Base-by-base conservation (phyloP, 352 stramenopile genomes). In the Globisporangium carolinianum region DNA sequence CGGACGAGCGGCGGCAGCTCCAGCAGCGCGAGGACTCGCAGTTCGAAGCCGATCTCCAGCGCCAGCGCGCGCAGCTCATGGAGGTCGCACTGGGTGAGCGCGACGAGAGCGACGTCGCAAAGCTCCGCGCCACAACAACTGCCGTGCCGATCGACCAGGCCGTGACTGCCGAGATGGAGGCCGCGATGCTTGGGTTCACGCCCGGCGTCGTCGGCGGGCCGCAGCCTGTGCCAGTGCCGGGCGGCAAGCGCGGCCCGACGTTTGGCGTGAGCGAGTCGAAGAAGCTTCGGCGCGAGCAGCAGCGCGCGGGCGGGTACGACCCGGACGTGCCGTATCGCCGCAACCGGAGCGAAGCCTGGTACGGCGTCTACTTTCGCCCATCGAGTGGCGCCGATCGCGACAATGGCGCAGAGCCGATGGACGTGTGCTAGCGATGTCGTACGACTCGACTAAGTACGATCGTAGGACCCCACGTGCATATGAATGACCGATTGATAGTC, bases 161-260 rank as follows among this genome's bases (percentile, higher is more conserved):
- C 2, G 76, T 94, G n/a, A 91, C 80, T 2, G 84, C 84, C 11
- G 84, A 94, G 60, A 94, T 94, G 84, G 84, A 94, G 59, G 84
- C 84, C 0, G 84, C 84, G 5, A 94, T 94, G 84, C 90, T 94
- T 76, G 84, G 84, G 6, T 92, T 94, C 61, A 82, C 92, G 60
- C 83, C 83, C 3, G 82, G 84, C 9, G 71, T 84, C 4, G 63
- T 88, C 57, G 83, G 80, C 8, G 84, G 82, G 0, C 80, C 84
- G 15, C 84, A 94, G 64, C 84, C 84, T 0, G 60, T 91, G 11
- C 84, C 84, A 0, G 82, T 94, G 43, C 79, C 83, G 18, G 84
- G 84, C 54, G 84, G 84, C 53, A 94, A 94, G 60, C 75, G 83
- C 7, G 83, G 83, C 5, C 80, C 81, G 14, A 87, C 77, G 47